Base-by-base conservation (phyloP, 1,284 basidiomycete species). In the Rhodofomes roseus region DNA sequence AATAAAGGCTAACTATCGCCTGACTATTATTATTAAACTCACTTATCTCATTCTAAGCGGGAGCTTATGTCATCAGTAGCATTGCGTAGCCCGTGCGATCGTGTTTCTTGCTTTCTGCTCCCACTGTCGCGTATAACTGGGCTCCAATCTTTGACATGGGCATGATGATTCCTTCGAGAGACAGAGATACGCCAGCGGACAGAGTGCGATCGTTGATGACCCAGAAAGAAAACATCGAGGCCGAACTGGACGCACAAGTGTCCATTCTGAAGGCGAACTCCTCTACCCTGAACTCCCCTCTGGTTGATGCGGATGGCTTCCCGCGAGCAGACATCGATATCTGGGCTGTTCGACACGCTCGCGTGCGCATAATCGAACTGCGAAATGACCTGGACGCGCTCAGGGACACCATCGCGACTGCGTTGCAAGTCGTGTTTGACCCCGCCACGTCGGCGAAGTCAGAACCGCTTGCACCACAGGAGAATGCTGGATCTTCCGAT, bases 251-350 rank as follows among this genome's bases (percentile, higher is more conserved):
- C 50, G 73, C 74, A 4, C 86, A 92, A 61, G 73, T 81, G 53
- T 74, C 81, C 46, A 81, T 91, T 59, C 83, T 93, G 62, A 76
- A 78, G 65, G 76, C 79, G 46, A 80, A 89, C 61, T 80, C 79
- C 56, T 81, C 80, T 44, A 84, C 82, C 5, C 80, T 90, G 76
- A 75, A 81, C 40, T 85, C 89, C 0, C 84, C 91, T 0, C 83
- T 96, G 36, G 82, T 96, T 53, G 93, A 96, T 68, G 66, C 78
- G 0, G 89, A 95, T 59, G 95, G 94, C 6, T 96, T 93, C 72
- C 95, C 95, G 0, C 82, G 92, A 11, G 86, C 84, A 14, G 90
- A 92, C 71, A 78, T 92, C 60, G 94, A 96, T 69, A 80, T 96
- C 20, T 94, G 88, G 70, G 86, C 90, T 4, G 88, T 96, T 31